phyloP scores from a whole-genome alignment of 139 green algal species.

The Coelastrella sp. region DNA sequence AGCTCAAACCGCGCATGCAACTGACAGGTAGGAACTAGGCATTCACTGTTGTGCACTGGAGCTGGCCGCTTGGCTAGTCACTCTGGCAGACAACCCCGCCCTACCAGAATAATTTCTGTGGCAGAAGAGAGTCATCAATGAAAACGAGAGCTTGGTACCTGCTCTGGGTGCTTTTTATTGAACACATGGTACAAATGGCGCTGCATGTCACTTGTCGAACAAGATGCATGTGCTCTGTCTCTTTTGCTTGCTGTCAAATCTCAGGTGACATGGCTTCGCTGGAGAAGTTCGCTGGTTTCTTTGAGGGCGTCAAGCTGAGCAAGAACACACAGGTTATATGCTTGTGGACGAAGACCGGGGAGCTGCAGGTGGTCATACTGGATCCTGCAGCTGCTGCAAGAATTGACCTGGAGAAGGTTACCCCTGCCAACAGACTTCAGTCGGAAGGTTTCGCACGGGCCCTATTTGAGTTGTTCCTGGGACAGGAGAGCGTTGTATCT shows the following conservation, averaged over 20 bases:
- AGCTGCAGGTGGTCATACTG: constrained; percentile 59
- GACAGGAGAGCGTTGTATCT: constrained; percentile 59
- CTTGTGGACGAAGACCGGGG: constrained; percentile 52
- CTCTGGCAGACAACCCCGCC: no score
- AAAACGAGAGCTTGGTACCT: no score
- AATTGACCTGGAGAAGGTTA: constrained; percentile 27
- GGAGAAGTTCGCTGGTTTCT: constrained; percentile 65
- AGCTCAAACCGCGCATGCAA: constrained; percentile 75
- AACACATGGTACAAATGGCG: no score
- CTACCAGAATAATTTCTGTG: no score
- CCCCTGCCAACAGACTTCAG: constrained; percentile 9
- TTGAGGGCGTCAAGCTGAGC: constrained; percentile 59
- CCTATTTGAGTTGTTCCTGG: constrained; percentile 86
- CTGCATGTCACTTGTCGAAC: no score
- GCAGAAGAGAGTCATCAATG: no score
- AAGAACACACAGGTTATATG: constrained; percentile 59
- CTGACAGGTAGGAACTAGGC: constrained; percentile 53
- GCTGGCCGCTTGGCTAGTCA: no score
- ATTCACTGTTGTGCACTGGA: no score
- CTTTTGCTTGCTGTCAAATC: not conserved
- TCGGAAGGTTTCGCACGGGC: constrained; percentile 72
- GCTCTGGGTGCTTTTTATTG: no score
- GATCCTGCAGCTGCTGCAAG: constrained; percentile 17
- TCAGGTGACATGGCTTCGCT: constrained; percentile 68
- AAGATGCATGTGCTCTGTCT: no score